phyloP scores from a whole-genome alignment of 768 basidiomycete genomes.

The Kwoniella europaea region DNA sequence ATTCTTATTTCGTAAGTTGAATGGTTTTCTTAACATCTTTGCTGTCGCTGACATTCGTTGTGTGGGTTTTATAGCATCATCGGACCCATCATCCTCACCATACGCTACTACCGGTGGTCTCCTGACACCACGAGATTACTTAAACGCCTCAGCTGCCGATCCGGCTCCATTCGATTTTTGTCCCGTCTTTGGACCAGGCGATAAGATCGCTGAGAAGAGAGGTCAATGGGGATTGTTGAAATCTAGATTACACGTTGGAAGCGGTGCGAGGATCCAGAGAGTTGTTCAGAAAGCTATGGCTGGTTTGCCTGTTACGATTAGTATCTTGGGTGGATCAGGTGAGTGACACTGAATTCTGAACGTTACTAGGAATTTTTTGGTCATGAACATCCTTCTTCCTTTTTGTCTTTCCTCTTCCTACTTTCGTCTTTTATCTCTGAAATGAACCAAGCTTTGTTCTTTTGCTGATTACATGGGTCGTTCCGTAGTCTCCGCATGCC shows the following conservation, averaged over 20 bases:
- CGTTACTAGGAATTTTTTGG: neutral
- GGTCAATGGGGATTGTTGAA: conserved; percentile 75
- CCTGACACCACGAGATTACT: conserved; percentile 72
- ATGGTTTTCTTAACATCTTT: too few species aligned
- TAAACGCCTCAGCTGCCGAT: conserved; percentile 67
- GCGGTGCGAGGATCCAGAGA: conserved; percentile 78
- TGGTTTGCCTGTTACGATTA: conserved; percentile 86
- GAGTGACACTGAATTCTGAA: conserved; percentile 47
- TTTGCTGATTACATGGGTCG: conserved; percentile 13
- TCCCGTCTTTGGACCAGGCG: conserved; percentile 80
- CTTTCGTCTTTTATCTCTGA: neutral
- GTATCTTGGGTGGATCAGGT: conserved; percentile 88
- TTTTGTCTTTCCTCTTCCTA: neutral
- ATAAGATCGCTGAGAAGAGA: conserved; percentile 77
- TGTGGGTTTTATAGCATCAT: conserved; percentile 13
- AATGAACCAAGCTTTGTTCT: neutral
- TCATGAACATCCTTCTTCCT: neutral
- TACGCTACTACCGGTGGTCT: conserved; percentile 38
- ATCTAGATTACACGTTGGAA: conserved; percentile 76
- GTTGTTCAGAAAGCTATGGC: conserved; percentile 81
- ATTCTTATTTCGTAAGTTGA: conserved; percentile 34
- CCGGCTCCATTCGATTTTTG: conserved; percentile 84
- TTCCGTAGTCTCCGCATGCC: conserved; percentile 79
- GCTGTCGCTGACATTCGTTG: too few species aligned
- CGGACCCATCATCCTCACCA: conserved; percentile 26